These are phyloP conservation scores for Nemophila menziesii DNA, from an alignment of 257 asterid species.

Conservation along the genomic window DNA sequence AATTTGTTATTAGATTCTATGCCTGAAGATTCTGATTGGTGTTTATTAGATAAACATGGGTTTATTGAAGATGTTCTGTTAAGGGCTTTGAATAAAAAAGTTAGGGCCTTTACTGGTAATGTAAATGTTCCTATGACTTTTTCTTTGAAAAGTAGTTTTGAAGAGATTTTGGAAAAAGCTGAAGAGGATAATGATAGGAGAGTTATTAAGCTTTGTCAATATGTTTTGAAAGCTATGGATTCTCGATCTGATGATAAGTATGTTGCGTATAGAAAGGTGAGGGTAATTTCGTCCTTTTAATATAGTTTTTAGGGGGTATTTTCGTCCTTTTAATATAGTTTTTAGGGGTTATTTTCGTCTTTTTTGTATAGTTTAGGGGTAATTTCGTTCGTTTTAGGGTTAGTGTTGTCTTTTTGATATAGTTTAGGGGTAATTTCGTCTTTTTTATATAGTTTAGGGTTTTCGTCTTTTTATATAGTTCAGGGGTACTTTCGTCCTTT, in stretches of 20 bases:
- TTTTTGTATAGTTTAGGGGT: too few relatives aligned
- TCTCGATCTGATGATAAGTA: constrained; percentile 84
- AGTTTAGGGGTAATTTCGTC: too few relatives aligned
- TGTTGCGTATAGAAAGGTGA: constrained; percentile 95
- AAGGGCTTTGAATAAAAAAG: constrained; percentile 69
- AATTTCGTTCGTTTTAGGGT: too few relatives aligned
- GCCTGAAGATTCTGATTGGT: constrained; percentile 89
- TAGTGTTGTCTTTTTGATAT: too few relatives aligned
- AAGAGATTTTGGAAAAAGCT: constrained; percentile 54
- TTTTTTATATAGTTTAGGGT: too few relatives aligned
- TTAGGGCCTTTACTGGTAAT: constrained; percentile 71
- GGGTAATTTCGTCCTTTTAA: constrained; percentile 6
- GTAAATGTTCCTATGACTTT: constrained; percentile 88
- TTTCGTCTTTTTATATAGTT: too few relatives aligned
- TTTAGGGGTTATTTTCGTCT: too few relatives aligned
- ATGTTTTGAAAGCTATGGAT: constrained; percentile 67
- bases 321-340: too few relatives aligned
- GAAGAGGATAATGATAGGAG: constrained; percentile 52
- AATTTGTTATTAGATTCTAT: constrained; percentile 97
- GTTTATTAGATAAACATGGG: constrained; percentile 64
- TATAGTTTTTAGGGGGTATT: too few relatives aligned
- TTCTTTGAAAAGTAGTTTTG: constrained; percentile 68
- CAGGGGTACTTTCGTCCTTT: too few relatives aligned
- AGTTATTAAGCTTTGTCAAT: constrained; percentile 55
- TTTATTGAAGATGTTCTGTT: constrained; percentile 94